Evolutionary conservation across 2,329 filamentous ascomycete genomes (phyloP), one percentile per base, ranked within the genome.

Genomic region (Cladosporium sp.): DNA sequence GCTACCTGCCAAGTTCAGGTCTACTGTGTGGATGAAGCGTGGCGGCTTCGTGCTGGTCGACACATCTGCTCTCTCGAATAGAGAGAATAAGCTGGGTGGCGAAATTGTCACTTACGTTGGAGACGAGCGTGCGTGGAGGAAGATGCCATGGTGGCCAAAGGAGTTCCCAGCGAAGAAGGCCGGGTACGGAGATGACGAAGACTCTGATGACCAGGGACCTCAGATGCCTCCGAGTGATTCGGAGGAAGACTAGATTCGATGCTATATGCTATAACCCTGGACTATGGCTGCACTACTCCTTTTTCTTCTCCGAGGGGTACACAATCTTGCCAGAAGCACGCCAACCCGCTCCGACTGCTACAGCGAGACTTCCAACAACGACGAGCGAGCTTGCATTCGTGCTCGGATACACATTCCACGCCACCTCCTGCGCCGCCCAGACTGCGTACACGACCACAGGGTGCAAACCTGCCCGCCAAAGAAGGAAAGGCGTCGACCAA

Each of bases 371-470:
- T 28, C 83, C 83, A 16, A 99, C 91, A 10, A 93, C 93, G 6
- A 84, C 80, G 68, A 79, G 77, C 6, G 89, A 91, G 76, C 89
- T 91, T 40, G 75, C 69, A 64, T 83, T 78, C 37, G 89, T 90
- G 75, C 92, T 96, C n/a, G 93, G 93, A 75, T 91, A 97, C 11
- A 93, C 88, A 72, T 97, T 96, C 93, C 93, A 97, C 14, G 91
- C 92, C 89, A 90, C 93, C 78, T 97, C 93, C 78, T 97, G 93
- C 66, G 86, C 83, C 3, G 83, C 85, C 90, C 91, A 97, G 11
- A 93, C 78, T 4, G 79, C 80, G 73, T 89, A 89, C 70, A 92
- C 86, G 35, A 90, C 73, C 12, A 89, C 74, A 0, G 90, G 89
- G 72, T 90, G 88, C 67, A 88, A 80, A 1, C 89, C 88, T 64